Evolutionary conservation across 345 rosid species (phyloP), one percentile per base, ranked within the genome.

Genomic region (Citrus glauca): DNA sequence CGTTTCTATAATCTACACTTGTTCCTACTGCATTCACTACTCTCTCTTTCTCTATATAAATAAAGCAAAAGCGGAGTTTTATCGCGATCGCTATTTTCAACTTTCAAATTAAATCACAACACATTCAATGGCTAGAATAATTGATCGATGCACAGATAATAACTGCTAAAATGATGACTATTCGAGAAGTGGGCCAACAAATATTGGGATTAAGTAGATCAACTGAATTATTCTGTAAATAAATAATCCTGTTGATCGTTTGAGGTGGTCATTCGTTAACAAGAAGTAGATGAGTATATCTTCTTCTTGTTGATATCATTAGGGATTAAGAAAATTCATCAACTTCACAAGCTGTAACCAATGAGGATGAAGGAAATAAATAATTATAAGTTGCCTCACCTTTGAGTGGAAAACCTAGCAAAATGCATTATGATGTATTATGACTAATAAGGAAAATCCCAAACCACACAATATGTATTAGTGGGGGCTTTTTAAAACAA

Each of bases 331-430:
- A 77, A 45, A 69, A 45, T 22, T 50, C 27, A 66, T 72, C 30
- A 24, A 66, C 55, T 72, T 56, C 40, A 35, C 69, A 37, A 45
- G 66, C 27, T 40, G 59, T 14, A 76, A 55, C 69, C 76, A 71
- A 70, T 37, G 3, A 40, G 28, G 63, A 40, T 16, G 10, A 11
- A 33, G 53, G 62, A 7, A 60, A 24, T 69, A 72, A 57, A 76
- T 19, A 42, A 76, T 70, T 76, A 27, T 42, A 73, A 69, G 25
- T n/a, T 70, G 74, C 42, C 78, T 75, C 72, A 60, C 14, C 4
- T 72, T 66, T 60, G 80, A 82, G 84, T 86, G 85, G 87, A 81
- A 55, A 82, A 76, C 81, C 79, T 11, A 42, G 35, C 78, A 80
- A 80, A 73, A 75, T 79, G 42, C 80, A 80, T 73, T 38, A 32